These are phyloP conservation scores for Eucalyptus regnans DNA, from an alignment of 345 rosid genomes.

Conservation along the genomic window DNA sequence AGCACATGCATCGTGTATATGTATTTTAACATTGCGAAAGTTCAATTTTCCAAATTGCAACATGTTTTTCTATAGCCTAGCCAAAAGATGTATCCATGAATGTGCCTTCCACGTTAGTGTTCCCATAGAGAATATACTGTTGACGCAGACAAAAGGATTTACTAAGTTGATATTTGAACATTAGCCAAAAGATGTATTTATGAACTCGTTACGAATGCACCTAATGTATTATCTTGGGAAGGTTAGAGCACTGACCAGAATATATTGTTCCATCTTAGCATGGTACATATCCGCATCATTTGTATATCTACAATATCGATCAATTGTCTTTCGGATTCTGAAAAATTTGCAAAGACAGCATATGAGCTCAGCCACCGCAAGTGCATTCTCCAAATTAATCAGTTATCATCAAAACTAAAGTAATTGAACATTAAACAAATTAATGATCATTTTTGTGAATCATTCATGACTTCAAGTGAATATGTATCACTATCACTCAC, in stretches of 20 bases:
- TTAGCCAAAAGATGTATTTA: too few relatives aligned
- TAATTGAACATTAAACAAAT: background rate
- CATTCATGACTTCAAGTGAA: background rate
- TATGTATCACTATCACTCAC: background rate
- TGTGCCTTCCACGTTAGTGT: too few relatives aligned
- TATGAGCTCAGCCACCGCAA: background rate
- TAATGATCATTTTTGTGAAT: background rate
- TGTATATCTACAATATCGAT: conserved; percentile 18
- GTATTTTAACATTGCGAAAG: too few relatives aligned
- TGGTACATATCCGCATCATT: conserved; percentile 5
- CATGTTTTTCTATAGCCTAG: too few relatives aligned
- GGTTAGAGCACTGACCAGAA: background rate
- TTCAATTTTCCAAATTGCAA: too few relatives aligned
- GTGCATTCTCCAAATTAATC: background rate
- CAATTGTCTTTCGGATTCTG: conserved; percentile 30
- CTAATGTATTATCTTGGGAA: background rate
- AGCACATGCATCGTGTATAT: too few relatives aligned
- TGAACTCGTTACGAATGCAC: background rate
- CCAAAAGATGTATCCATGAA: too few relatives aligned
- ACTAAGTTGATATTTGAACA: too few relatives aligned
- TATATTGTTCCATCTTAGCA: conserved; percentile 1
- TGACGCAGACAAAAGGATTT: too few relatives aligned
- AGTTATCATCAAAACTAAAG: background rate
- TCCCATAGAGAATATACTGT: too few relatives aligned
- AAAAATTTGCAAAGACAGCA: background rate